Percentiles rank a stretch among this genome's conserved stretches.
Evolutionary conservation across 75 land plant species (phyloP).

Genomic region (Chamaecyparis obtusa): DNA sequence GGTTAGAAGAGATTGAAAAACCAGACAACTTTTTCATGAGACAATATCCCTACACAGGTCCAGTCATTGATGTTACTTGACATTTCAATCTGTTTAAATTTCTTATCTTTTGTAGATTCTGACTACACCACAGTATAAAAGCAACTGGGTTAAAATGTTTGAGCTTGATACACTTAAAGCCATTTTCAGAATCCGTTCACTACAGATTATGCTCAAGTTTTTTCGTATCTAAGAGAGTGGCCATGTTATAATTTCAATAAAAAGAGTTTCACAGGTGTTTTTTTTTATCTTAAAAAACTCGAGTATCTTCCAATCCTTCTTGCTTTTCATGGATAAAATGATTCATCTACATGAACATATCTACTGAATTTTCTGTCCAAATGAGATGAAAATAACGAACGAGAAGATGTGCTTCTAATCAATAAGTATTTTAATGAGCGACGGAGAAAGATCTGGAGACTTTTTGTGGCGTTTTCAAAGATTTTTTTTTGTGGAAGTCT

Average conservation of each 20-base stretch:
- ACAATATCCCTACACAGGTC: neutral
- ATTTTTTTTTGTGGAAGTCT: too few species aligned
- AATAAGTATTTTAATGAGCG: too few species aligned
- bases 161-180: neutral
- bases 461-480: too few species aligned
- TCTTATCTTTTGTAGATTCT: neutral
- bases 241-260: neutral
- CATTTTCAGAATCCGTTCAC: neutral
- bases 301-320: too few species aligned
- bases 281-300: neutral
- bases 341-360: too few species aligned
- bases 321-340: too few species aligned
- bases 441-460: too few species aligned
- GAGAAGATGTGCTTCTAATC: too few species aligned
- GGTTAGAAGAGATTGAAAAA: constrained; percentile 7
- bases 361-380: too few species aligned
- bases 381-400: too few species aligned
- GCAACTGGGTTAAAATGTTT: neutral
- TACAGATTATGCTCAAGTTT: neutral
- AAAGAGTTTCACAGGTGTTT: neutral
- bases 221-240: neutral
- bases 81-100: neutral
- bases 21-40: neutral
- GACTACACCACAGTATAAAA: neutral
- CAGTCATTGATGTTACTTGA: neutral